Conservation (phyloP, 345 rosid species). For the Carallia brachiata region DNA sequence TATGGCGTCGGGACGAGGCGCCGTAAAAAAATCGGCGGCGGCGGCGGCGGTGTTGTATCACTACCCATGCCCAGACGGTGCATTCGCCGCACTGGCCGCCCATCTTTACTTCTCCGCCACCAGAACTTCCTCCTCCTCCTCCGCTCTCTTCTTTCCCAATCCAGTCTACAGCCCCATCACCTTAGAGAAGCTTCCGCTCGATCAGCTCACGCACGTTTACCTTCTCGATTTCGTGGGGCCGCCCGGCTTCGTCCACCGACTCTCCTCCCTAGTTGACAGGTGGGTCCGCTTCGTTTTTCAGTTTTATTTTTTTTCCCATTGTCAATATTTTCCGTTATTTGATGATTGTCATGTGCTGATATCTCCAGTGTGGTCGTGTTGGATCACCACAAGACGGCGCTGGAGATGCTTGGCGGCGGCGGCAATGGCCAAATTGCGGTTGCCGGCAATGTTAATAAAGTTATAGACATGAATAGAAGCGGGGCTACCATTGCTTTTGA, state of each 20-base stretch:
- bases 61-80: slow-evolving; percentile 81
- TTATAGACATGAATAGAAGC: slow-evolving; percentile 63
- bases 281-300: background rate
- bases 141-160: slow-evolving; percentile 64
- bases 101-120: slow-evolving; percentile 60
- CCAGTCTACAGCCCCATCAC: slow-evolving; percentile 60
- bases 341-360: background rate
- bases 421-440: slow-evolving; percentile 7
- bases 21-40: background rate
- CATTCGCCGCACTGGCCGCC: slow-evolving; percentile 71
- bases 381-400: slow-evolving; percentile 74
- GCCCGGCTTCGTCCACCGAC: slow-evolving; percentile 45
- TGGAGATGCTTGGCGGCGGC: slow-evolving; percentile 39
- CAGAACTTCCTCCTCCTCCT: slow-evolving; percentile 21
- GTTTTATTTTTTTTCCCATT: background rate
- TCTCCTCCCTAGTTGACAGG: slow-evolving; percentile 53
- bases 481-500: slow-evolving; percentile 79
- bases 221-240: slow-evolving; percentile 79
- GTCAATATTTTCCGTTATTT: background rate
- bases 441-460: slow-evolving; percentile 44
- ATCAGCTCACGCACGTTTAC: slow-evolving; percentile 52
- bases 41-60: slow-evolving; percentile 61
- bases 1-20: background rate
- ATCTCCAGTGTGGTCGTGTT: slow-evolving; percentile 44
- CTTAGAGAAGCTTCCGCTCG: slow-evolving; percentile 52